Base-by-base conservation (phyloP, 441 rosid genomes). In the Populus hybrid region DNA sequence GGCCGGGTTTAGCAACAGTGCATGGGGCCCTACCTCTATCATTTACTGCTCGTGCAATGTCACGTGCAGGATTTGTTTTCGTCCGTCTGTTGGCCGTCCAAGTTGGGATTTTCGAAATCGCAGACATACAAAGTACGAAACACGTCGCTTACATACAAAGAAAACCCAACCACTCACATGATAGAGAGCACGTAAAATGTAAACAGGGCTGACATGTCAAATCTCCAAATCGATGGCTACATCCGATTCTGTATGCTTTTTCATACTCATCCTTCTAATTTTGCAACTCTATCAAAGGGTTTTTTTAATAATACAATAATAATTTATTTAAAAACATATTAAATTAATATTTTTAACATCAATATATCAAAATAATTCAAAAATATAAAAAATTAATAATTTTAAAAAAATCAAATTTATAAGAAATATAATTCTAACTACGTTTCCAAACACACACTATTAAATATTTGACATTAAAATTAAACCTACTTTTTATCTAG, bases 121-220 rank as follows among this genome's bases (percentile, higher is more conserved):
- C 57, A 74, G 26, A 28, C 63, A 40, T 2, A 10, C 50, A 12
- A 61, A 40, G 21, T 24, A 70, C n/a, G 18, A 53, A 71, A 30
- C 66, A 72, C 66, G 40, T 23, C 34, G 9, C 12, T 63, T 12
- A 63, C 46, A 23, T 69, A 68, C 53, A 19, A 5, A 38, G 61
- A 61, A 38, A 9, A 2, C 18, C 19, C 26, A 4, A 9, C 3
- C 0, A 1, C 3, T 67, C 78, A 46, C 80, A 35, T 24, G 65
- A 42, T 1, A 42, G 7, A 7, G 0, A 76, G 73, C 74, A 68
- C 46, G 74, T 59, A 66, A 5, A 5, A 6, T 9, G 0, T n/a
- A 40, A 18, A 65, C 28, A 75, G 71, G 82, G 78, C 75, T 75
- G 53, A 76, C 82, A 79, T 85, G 79, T 80, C 79, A 65, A 71